These are phyloP conservation scores for Castanea crenata DNA, from an alignment of 306 rosid genomes.

Conservation along the genomic window DNA sequence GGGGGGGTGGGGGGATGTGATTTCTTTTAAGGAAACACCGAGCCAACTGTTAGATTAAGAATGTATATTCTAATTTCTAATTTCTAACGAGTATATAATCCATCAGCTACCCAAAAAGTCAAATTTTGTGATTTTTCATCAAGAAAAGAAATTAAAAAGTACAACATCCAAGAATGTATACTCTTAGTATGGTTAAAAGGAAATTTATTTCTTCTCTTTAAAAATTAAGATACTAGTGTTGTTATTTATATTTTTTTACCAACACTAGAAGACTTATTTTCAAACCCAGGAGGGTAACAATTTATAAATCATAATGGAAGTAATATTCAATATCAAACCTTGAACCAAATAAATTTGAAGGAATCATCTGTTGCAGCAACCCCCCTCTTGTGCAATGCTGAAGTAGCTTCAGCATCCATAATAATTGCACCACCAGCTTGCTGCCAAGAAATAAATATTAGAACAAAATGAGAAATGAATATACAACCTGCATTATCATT, in stretches of 20 bases:
- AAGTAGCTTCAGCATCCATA: slow-evolving; percentile 94
- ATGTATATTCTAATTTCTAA: neutral
- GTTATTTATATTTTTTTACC: neutral
- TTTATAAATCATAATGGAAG: neutral
- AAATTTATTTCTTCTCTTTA: neutral
- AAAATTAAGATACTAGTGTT: neutral
- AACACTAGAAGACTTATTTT: neutral
- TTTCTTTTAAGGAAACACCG: too few species aligned
- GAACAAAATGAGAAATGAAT: neutral
- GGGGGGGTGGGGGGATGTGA: too few species aligned
- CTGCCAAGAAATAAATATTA: slow-evolving; percentile 42
- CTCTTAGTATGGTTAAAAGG: neutral
- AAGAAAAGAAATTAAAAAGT: too few species aligned
- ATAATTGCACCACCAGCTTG: slow-evolving; percentile 89
- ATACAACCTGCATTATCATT: neutral
- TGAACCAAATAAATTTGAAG: slow-evolving; percentile 74
- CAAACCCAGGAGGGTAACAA: neutral
- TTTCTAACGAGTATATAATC: neutral
- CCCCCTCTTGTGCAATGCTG: slow-evolving; percentile 67
- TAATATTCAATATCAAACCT: slow-evolving; percentile 42
- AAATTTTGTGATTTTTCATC: too few species aligned
- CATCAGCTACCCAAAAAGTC: neutral
- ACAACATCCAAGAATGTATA: neutral
- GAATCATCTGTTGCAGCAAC: slow-evolving; percentile 77
- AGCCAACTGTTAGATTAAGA: neutral